These are phyloP conservation scores for Malassezia brasiliensis DNA, from an alignment of 1,284 basidiomycete genomes.

Conservation along the genomic window DNA sequence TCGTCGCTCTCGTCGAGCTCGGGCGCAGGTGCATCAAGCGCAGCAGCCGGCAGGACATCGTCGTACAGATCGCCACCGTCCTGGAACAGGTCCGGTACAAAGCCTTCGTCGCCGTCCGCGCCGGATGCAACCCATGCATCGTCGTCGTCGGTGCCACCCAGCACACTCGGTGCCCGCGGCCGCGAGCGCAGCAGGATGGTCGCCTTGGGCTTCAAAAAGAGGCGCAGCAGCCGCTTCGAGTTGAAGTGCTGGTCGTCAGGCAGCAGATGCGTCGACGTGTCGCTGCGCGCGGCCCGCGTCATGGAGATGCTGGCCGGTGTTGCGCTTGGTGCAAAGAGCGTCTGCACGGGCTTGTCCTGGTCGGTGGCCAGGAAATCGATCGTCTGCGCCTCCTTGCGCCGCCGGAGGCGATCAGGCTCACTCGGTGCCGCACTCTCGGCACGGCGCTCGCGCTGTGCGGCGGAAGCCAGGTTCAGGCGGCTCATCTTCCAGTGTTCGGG, in stretches of 20 bases:
- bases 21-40: constrained; percentile 22
- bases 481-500: constrained; percentile 93
- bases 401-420: neutral
- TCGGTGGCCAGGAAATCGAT: constrained; percentile 72
- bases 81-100: constrained; percentile 94
- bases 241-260: constrained; percentile 98
- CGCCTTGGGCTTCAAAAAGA: constrained; percentile 71
- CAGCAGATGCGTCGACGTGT: constrained; percentile 62
- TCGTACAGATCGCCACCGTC: constrained; percentile 61
- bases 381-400: constrained; percentile 63
- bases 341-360: constrained; percentile 58
- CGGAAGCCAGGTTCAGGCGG: constrained; percentile 12
- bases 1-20: constrained; percentile 51
- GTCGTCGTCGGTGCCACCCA: constrained; percentile 48
- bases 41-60: constrained; percentile 52
- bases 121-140: constrained; percentile 14
- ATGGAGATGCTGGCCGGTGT: constrained; percentile 46
- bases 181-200: constrained; percentile 54
- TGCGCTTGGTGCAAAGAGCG: constrained; percentile 59
- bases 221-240: constrained; percentile 71
- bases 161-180: constrained; percentile 56
- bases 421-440: neutral
- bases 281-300: constrained; percentile 46
- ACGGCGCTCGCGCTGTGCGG: neutral
- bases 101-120: constrained; percentile 42